phyloP scores from a whole-genome alignment of 2,329 filamentous ascomycete species.

The Botrytis elliptica region DNA sequence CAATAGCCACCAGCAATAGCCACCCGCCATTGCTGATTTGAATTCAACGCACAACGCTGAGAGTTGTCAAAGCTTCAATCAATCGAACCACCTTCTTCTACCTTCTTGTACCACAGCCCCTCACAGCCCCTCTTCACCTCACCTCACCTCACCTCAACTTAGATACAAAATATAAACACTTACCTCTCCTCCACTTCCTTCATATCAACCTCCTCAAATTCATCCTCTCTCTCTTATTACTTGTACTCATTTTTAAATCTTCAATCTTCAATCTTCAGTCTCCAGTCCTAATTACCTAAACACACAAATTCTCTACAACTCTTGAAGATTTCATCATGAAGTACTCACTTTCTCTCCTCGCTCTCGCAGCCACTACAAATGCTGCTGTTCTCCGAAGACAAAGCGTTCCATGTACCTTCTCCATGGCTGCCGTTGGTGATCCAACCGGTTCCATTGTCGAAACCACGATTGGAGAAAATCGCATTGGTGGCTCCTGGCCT shows the following conservation, averaged over 20 bases:
- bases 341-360: conserved; percentile 18
- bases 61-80: neutral
- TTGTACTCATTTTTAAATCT: conserved; percentile 6
- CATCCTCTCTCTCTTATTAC: neutral
- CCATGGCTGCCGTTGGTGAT: conserved; percentile 30
- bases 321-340: conserved; percentile 22
- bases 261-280: neutral
- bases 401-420: conserved; percentile 32
- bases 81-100: neutral
- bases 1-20: neutral
- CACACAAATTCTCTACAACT: neutral
- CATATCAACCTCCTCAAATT: neutral
- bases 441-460: conserved; percentile 29
- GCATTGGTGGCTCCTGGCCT: conserved; percentile 31
- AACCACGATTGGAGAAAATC: conserved; percentile 32
- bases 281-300: neutral
- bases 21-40: neutral
- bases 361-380: conserved; percentile 22
- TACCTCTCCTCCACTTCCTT: neutral
- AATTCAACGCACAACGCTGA: neutral
- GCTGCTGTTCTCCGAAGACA: conserved; percentile 30
- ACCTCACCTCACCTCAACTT: neutral
- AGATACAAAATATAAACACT: neutral
- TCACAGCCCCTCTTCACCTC: neutral
- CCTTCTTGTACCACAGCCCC: neutral